Percentiles rank a stretch among this genome's conserved stretches.
Conservation (phyloP, 129 eudicot genomes). For the Chrysanthemum seticuspe region DNA sequence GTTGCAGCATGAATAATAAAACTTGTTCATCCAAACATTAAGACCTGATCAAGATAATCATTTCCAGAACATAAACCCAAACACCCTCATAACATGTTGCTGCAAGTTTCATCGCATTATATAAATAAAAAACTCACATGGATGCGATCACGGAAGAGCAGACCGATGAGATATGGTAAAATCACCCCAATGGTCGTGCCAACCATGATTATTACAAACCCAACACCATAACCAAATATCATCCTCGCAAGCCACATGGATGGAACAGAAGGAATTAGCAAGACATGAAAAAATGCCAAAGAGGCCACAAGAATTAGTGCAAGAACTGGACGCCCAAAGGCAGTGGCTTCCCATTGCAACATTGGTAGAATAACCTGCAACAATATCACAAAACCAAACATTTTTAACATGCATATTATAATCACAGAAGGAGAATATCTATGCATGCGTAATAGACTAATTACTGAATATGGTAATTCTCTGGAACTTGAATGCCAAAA, state of each 20-base stretch:
- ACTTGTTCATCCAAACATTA: too few species aligned
- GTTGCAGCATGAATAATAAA: too few species aligned
- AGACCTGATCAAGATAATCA: too few species aligned
- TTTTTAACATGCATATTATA: neutral
- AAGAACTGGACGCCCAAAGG: constrained; percentile 78
- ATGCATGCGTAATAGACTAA: neutral
- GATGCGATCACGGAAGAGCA: constrained; percentile 77
- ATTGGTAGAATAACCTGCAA: constrained; percentile 79
- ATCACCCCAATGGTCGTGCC: too few species aligned
- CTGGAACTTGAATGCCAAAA: too few species aligned
- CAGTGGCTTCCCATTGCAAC: constrained; percentile 92
- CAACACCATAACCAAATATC: constrained; percentile 43
- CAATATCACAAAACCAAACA: constrained; percentile 14
- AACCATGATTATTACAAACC: constrained; percentile 38
- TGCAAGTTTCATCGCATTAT: neutral
- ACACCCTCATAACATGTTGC: neutral
- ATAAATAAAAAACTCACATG: constrained; percentile 55
- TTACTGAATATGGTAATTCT: too few species aligned
- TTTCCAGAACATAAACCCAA: too few species aligned
- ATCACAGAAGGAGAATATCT: neutral
- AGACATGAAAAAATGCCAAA: too few species aligned
- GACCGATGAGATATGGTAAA: constrained; percentile 77
- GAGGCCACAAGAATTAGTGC: too few species aligned
- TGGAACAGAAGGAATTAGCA: too few species aligned
- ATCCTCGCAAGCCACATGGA: too few species aligned